phyloP scores from a whole-genome alignment of 2,329 filamentous ascomycete species.

The Blastomyces gilchristii region DNA sequence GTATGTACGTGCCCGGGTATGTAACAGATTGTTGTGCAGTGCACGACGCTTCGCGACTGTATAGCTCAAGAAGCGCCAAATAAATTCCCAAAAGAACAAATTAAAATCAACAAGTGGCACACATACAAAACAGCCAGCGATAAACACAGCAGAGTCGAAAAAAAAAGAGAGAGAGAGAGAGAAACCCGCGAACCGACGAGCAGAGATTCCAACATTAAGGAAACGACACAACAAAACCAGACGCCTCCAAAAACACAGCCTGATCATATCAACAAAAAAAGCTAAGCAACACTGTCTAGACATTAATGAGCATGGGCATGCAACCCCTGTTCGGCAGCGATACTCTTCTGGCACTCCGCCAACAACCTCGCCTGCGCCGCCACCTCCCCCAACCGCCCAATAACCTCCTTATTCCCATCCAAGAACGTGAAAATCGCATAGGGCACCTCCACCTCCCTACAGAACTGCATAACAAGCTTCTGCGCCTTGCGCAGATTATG shows the following conservation, averaged over 20 bases:
- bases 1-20: background rate
- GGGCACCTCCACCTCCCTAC: constrained; percentile 68
- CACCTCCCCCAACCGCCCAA: constrained; percentile 66
- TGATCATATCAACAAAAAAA: background rate
- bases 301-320: background rate
- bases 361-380: constrained; percentile 68
- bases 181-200: background rate
- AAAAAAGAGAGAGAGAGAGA: background rate
- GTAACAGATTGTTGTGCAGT: background rate
- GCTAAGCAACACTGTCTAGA: background rate
- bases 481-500: constrained; percentile 72
- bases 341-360: constrained; percentile 56
- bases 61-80: background rate
- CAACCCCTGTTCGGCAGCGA: constrained; percentile 15
- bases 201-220: background rate
- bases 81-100: too few species aligned
- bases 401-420: constrained; percentile 70
- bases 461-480: constrained; percentile 69
- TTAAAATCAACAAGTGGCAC: too few species aligned
- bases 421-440: constrained; percentile 81
- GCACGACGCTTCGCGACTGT: background rate
- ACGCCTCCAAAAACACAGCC: background rate
- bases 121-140: background rate
- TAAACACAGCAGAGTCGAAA: background rate
- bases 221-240: background rate